A percentile compares a stretch with the other conserved stretches of the same genome.
Conservation (phyloP, 305 asterid species). For the Euphrasia arctica region DNA sequence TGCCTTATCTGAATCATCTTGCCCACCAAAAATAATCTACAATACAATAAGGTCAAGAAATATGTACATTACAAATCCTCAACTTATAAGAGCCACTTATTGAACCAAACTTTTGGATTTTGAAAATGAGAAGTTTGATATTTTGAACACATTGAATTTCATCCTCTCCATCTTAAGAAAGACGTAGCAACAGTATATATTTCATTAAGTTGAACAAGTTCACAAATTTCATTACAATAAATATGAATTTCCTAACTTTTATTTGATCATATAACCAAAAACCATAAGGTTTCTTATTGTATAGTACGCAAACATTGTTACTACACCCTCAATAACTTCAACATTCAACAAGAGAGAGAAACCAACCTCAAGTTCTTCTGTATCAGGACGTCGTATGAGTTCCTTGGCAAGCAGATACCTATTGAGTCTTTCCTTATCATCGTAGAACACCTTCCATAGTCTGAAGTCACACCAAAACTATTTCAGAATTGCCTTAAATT, state of each 20-base stretch:
- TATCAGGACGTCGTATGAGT: conserved; percentile 69
- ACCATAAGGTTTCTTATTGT: too few relatives aligned
- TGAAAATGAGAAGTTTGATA: neutral
- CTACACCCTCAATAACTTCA: too few relatives aligned
- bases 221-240: too few relatives aligned
- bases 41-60: neutral
- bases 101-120: neutral
- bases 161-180: neutral
- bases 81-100: neutral
- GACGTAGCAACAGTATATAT: too few relatives aligned
- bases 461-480: conserved; percentile 30
- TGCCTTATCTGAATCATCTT: conserved; percentile 48
- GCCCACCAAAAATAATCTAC: conserved; percentile 72
- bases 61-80: neutral
- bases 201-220: too few relatives aligned
- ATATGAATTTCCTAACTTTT: too few relatives aligned
- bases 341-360: conserved; percentile 18
- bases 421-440: conserved; percentile 82
- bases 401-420: conserved; percentile 86
- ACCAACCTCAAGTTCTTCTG: conserved; percentile 88
- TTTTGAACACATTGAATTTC: neutral
- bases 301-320: too few relatives aligned
- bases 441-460: conserved; percentile 91
- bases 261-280: too few relatives aligned
- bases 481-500: neutral